These are phyloP conservation scores for Starmerella potacharoeniae DNA, from an alignment of 805 yeast species.

Conservation along the genomic window DNA sequence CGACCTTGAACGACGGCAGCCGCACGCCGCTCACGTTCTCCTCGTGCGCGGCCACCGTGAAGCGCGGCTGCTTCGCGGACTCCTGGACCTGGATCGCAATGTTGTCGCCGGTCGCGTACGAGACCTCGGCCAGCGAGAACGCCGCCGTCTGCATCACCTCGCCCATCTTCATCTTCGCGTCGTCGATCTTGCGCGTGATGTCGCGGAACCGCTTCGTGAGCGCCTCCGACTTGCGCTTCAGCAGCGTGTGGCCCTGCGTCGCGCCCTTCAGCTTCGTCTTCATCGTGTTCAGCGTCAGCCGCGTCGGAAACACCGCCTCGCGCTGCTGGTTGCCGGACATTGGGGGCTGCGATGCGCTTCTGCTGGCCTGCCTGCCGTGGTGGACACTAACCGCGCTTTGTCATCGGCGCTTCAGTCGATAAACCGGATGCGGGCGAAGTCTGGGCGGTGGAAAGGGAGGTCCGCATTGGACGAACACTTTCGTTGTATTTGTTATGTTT, in stretches of 20 bases:
- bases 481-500: too few species aligned
- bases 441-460: too few species aligned
- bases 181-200: conserved; percentile 86
- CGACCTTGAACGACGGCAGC: conserved; percentile 83
- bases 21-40: conserved; percentile 95
- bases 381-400: background rate
- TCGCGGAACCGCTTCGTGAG: conserved; percentile 93
- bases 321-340: conserved; percentile 65
- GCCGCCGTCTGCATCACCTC: conserved; percentile 97
- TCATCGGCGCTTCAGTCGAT: background rate
- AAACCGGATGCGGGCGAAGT: too few species aligned
- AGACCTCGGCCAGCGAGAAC: conserved; percentile 90
- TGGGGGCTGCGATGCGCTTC: background rate
- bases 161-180: conserved; percentile 94
- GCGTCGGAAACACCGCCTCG: conserved; percentile 94
- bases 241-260: conserved; percentile 83
- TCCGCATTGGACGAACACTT: too few species aligned
- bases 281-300: conserved; percentile 94
- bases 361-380: background rate
- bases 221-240: conserved; percentile 95
- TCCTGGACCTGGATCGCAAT: conserved; percentile 94
- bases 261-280: conserved; percentile 95
- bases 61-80: conserved; percentile 75
- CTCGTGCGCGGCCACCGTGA: conserved; percentile 80
- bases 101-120: conserved; percentile 94